These are phyloP conservation scores for Diplogelasinospora grovesii DNA, from an alignment of 495 filamentous ascomycete species.

Conservation along the genomic window DNA sequence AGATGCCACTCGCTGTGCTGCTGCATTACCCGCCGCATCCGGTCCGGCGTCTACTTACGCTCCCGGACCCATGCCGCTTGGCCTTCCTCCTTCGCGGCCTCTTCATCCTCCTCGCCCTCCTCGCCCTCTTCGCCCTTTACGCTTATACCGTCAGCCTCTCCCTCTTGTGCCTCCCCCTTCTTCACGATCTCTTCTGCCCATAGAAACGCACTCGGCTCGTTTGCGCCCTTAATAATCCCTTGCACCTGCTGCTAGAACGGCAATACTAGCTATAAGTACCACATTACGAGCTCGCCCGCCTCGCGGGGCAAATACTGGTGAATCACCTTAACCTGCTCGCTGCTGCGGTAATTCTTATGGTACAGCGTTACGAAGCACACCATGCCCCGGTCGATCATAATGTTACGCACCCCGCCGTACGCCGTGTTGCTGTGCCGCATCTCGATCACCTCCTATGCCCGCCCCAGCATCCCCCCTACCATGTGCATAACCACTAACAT, in stretches of 20 bases:
- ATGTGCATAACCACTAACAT: slow-evolving; percentile 22
- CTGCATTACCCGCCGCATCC: no score
- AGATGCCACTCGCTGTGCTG: no score
- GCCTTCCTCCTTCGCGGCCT: no score
- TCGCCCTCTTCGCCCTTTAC: no score
- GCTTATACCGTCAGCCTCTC: no score
- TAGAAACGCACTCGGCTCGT: no score
- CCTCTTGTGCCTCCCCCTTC: no score
- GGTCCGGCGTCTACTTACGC: no score
- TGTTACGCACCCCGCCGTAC: slow-evolving; percentile 4
- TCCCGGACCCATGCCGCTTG: no score
- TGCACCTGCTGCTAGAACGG: slow-evolving; percentile 17
- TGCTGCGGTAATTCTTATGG: slow-evolving; percentile 9
- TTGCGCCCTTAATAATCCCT: no score
- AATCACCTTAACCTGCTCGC: slow-evolving; percentile 11
- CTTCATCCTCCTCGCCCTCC: no score
- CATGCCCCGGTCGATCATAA: slow-evolving; percentile 10
- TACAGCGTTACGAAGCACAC: slow-evolving; percentile 11
- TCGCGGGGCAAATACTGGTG: slow-evolving; percentile 14
- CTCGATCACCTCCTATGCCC: slow-evolving; percentile 23
- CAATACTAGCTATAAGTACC: slow-evolving; percentile 18
- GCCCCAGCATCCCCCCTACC: slow-evolving; percentile 16
- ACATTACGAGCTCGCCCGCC: slow-evolving; percentile 17
- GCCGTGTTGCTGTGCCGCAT: slow-evolving; percentile 17
- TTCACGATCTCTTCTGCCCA: no score